Conservation (phyloP, 2,329 filamentous ascomycete species). For the Talaromyces sp. region DNA sequence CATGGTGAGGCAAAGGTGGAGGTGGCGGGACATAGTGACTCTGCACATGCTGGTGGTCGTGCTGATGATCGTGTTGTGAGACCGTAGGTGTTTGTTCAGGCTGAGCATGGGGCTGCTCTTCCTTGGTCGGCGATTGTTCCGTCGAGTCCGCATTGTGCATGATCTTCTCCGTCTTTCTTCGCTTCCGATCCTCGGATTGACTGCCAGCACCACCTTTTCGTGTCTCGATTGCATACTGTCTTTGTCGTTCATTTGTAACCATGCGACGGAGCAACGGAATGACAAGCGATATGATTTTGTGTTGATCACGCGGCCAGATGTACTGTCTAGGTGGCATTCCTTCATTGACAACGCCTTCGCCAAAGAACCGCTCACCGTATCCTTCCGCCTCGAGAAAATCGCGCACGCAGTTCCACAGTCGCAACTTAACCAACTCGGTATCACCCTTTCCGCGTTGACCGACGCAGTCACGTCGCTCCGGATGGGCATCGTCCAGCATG, state of each 20-base stretch:
- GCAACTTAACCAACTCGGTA: conserved; percentile 55
- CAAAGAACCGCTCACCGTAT: conserved; percentile 52
- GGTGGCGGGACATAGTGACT: conserved; percentile 23
- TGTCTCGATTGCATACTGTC: conserved; percentile 56
- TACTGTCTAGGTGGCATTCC: conserved; percentile 40
- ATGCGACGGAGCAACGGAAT: conserved; percentile 55
- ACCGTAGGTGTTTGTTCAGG: conserved; percentile 25
- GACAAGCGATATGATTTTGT: conserved; percentile 55
- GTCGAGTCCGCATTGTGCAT: conserved; percentile 21
- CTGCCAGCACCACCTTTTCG: conserved; percentile 43
- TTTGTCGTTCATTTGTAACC: conserved; percentile 59
- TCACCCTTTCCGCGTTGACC: conserved; percentile 55
- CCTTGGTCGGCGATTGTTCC: conserved; percentile 12
- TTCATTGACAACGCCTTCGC: conserved; percentile 44
- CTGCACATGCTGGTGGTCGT: conserved; percentile 19
- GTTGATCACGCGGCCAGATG: conserved; percentile 54
- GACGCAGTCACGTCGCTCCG: conserved; percentile 55
- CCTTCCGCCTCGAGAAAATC: conserved; percentile 52
- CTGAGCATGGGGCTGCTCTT: conserved; percentile 19
- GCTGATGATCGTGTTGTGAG: background rate
- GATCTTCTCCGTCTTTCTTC: conserved; percentile 35
- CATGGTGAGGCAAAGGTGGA: conserved; percentile 25
- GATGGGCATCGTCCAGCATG: conserved; percentile 55
- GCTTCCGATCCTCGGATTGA: conserved; percentile 33
- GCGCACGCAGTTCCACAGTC: conserved; percentile 54